phyloP scores from a whole-genome alignment of 495 filamentous ascomycete genomes.

The Neurospora intermedia region DNA sequence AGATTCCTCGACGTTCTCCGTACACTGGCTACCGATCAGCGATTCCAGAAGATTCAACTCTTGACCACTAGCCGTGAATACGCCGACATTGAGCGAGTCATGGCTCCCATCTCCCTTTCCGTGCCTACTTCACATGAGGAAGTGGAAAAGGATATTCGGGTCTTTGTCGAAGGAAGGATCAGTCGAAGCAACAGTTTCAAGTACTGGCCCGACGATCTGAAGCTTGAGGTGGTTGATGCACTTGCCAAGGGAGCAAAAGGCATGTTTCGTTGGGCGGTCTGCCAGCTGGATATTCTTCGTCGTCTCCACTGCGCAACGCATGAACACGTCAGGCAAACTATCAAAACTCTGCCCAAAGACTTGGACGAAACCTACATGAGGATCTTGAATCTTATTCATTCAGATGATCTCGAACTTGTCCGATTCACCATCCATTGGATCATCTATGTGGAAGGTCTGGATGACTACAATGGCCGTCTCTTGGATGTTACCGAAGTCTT shows the following conservation, averaged over 20 bases:
- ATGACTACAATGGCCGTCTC: accelerated
- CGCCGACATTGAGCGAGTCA: slow-evolving; percentile 21
- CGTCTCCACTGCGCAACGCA: slow-evolving; percentile 6
- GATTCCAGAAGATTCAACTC: slow-evolving; percentile 26
- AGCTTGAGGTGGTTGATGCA: slow-evolving; percentile 16
- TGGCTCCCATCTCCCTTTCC: slow-evolving; percentile 6
- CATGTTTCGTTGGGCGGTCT: slow-evolving; percentile 39
- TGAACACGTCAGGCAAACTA: slow-evolving; percentile 11
- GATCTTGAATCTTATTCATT: slow-evolving; percentile 20
- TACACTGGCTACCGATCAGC: slow-evolving; percentile 15
- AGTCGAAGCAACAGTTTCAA: slow-evolving; percentile 8
- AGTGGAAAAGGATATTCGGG: slow-evolving; percentile 25
- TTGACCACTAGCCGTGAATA: slow-evolving; percentile 34
- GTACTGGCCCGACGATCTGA: slow-evolving; percentile 13
- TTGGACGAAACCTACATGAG: slow-evolving; percentile 32
- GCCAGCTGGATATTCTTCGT: slow-evolving; percentile 31
- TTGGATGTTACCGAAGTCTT: background rate
- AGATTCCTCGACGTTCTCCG: slow-evolving; percentile 11
- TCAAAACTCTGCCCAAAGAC: slow-evolving; percentile 24
- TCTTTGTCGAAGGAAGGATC: slow-evolving; percentile 18
- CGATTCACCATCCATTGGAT: slow-evolving; percentile 4
- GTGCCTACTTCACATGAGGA: slow-evolving; percentile 27
- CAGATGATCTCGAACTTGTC: slow-evolving; percentile 17
- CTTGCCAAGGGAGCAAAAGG: slow-evolving; percentile 26
- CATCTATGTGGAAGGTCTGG: background rate